Percentiles rank a stretch among this genome's conserved stretches.
phyloP scores from a whole-genome alignment of 1,284 basidiomycete genomes.

The Leccinum fuscescens region DNA sequence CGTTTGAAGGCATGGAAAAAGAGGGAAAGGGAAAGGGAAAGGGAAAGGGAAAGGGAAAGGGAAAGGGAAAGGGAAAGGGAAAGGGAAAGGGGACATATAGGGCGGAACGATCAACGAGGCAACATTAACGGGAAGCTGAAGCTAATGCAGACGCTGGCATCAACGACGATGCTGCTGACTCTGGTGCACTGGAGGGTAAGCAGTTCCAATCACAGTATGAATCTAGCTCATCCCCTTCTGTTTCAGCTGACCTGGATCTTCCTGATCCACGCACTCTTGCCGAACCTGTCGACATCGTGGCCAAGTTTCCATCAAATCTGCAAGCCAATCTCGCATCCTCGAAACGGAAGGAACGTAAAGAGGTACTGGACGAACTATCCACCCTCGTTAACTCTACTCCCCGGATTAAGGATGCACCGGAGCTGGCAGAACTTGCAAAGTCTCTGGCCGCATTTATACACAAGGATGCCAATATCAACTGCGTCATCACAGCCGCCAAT shows the following conservation, averaged over 20 bases:
- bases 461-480: conserved; percentile 93
- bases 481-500: conserved; percentile 86
- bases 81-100: conserved; percentile 46
- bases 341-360: conserved; percentile 99
- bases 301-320: conserved; percentile 75
- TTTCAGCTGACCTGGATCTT: conserved; percentile 41
- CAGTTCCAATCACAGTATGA: conserved; percentile 17
- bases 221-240: conserved; percentile 8
- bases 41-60: conserved; percentile 38
- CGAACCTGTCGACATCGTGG: conserved; percentile 79
- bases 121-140: conserved; percentile 74
- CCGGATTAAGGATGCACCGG: conserved; percentile 78
- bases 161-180: conserved; percentile 39
- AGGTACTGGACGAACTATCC: conserved; percentile 83
- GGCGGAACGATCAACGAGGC: conserved; percentile 78
- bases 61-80: conserved; percentile 37
- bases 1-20: conserved; percentile 83
- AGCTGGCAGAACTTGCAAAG: conserved; percentile 72
- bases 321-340: conserved; percentile 77
- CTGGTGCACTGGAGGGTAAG: conserved; percentile 28
- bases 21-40: conserved; percentile 69
- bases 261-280: conserved; percentile 83
- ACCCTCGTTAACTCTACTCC: conserved; percentile 72
- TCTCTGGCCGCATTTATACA: conserved; percentile 81
- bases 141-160: conserved; percentile 45